Evolutionary conservation across 441 rosid species (phyloP), one percentile per base, ranked within the genome.

Genomic region (Populus hybrid): DNA sequence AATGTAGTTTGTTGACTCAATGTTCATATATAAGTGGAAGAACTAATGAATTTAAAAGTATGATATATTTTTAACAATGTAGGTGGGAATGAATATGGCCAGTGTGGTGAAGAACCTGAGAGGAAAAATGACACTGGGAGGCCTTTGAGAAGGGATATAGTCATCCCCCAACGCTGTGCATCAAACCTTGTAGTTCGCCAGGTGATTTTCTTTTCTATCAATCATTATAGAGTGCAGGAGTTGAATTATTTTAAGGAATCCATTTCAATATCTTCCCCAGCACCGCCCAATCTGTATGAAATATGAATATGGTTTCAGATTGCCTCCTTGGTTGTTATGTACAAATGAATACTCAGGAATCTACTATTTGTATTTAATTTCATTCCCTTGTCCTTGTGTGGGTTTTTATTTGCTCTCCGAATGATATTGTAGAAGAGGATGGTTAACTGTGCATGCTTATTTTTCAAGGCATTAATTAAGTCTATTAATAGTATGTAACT

Each of bases 11-110:
- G 46, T 32, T 42, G 21, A 71, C 67, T 38, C 67, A 28, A 50
- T 34, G 7, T 59, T 70, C 46, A 28, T 26, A 2, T n/a, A 11
- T 65, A 9, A 59, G 67, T 30, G 63, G 50, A 35, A 63, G 36
- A 18, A 23, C 42, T 70, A 20, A 42, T 74, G 46, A 69, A 63
- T 69, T 11, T 70, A 72, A 76, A 30, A 23, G 24, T 75, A 59
- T 61, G 76, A 72, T 67, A 76, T 40, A 57, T 77, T 21, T 1
- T 61, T 23, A 6, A 61, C 66, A 54, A 69, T 81, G 77, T 83
- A 96, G 99, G 98, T 73, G 99, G 99, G 59, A 97, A 93, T 78
- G 99, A 97, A 83, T 97, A 97, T 86, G 99, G 99, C 34, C 99
- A 97, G 79, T 97, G 99, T 80, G 98, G 99, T 78, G 98, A 97